Base-by-base conservation (phyloP, 768 basidiomycete species). In the Tylopilus rubrobrunneus region DNA sequence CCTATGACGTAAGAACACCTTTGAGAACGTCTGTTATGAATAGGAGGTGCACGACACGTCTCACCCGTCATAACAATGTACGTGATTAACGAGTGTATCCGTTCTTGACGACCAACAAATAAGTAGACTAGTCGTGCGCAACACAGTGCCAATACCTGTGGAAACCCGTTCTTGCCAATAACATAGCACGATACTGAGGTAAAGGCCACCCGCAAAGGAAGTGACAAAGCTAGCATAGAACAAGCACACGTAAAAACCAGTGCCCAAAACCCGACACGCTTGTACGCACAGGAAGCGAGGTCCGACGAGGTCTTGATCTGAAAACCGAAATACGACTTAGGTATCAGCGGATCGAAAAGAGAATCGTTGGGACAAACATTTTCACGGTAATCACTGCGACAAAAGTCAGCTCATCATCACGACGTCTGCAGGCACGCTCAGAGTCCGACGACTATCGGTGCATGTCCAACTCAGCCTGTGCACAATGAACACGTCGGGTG, bases 41-140 rank as follows among this genome's bases (percentile, higher is more conserved):
- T 14, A 68, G 34, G 27, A 29, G 74, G 67, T 11, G 3, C 15
- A 14, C 4, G 4, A 9, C n/a, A n/a, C 17, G 9, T 21, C 58
- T 75, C 56, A 60, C 83, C 82, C 0, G 83, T 85, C 56, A 83
- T 82, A 49, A 84, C 71, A 2, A 77, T 73, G 54, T 81, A 84
- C 29, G 73, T 41, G 63, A 12, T 70, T 73, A 48, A 83, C 71
- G 9, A 83, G 56, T 2, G 75, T 72, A 49, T 85, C 77, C 21
- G 81, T 83, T 52, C 82, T 82, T 55, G 46, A 39, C 40, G 33
- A 56, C 8, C 25, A n/a, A 50, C 19, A 48, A 14, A 29, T 51
- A 23, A 48, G 50, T 27, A 33, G 21, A 12, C 36, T 12, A 7
- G 31, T 31, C 5, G 25, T 43, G 23, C 34, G 27, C 36, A 10